Evolutionary conservation across 768 basidiomycete species (phyloP).

Genomic region (Rhodotorula kratochvilovae): DNA sequence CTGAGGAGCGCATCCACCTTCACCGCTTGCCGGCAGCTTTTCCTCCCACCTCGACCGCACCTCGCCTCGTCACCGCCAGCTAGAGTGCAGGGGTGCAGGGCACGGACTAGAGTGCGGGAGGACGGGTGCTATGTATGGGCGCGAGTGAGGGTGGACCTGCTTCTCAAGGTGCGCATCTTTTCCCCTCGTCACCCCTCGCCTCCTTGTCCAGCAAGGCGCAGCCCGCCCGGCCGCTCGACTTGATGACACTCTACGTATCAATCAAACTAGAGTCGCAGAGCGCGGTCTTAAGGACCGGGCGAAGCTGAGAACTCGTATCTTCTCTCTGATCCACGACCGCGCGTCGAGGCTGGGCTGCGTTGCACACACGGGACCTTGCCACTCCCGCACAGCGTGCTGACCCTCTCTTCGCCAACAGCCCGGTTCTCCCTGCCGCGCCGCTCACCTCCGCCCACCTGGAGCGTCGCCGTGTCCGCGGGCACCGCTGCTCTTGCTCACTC

Average conservation of each 20-base stretch:
- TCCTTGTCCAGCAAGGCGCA: neutral
- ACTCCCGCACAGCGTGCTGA: too few species aligned
- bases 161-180: neutral
- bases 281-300: conserved; percentile 1
- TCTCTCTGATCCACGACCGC: conserved; percentile 1
- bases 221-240: neutral
- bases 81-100: too few species aligned
- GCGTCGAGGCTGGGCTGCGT: too few species aligned
- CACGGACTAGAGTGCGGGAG: too few species aligned
- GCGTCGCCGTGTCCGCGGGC: too few species aligned
- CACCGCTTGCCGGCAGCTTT: neutral
- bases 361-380: too few species aligned
- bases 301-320: neutral
- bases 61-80: too few species aligned
- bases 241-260: conserved; percentile 25
- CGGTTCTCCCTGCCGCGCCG: too few species aligned
- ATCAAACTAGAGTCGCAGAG: conserved; percentile 12
- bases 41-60: neutral
- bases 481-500: neutral
- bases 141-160: too few species aligned
- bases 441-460: too few species aligned
- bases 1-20: neutral
- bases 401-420: too few species aligned
- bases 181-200: neutral
- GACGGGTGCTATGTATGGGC: too few species aligned